These are phyloP conservation scores for Colletotrichum brevisporum DNA, from an alignment of 2,329 filamentous ascomycete species.

Conservation along the genomic window DNA sequence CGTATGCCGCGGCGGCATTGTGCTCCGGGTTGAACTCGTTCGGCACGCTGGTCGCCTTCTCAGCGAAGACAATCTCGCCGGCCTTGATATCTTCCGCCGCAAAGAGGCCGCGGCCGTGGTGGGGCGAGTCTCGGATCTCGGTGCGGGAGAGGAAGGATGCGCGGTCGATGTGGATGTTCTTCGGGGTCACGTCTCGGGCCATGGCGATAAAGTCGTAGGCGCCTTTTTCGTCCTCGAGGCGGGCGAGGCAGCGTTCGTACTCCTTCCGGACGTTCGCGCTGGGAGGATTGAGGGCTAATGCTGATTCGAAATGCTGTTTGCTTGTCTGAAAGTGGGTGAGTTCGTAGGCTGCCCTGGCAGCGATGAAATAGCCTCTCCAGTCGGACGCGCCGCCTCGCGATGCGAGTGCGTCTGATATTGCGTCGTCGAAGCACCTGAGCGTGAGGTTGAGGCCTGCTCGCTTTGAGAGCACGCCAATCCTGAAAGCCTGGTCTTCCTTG, in stretches of 20 bases:
- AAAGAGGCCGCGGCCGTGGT: slow-evolving; percentile 59
- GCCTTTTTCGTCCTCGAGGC: slow-evolving; percentile 36
- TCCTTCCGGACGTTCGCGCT: slow-evolving; percentile 42
- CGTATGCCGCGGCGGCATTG: slow-evolving; percentile 59
- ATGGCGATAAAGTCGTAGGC: slow-evolving; percentile 40
- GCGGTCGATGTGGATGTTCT: slow-evolving; percentile 41
- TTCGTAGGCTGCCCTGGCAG: slow-evolving; percentile 52
- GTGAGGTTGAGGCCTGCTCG: slow-evolving; percentile 50
- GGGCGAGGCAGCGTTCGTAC: slow-evolving; percentile 38
- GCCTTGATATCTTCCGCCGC: slow-evolving; percentile 52
- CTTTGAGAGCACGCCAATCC: slow-evolving; percentile 47
- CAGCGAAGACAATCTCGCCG: slow-evolving; percentile 58
- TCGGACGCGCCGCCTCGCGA: slow-evolving; percentile 45
- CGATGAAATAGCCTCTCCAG: slow-evolving; percentile 52
- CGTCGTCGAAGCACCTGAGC: slow-evolving; percentile 51
- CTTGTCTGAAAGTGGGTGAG: slow-evolving; percentile 48
- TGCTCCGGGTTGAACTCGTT: slow-evolving; percentile 58
- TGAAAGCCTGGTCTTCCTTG: slow-evolving; percentile 41
- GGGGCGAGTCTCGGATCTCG: slow-evolving; percentile 47
- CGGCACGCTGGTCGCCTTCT: slow-evolving; percentile 57
- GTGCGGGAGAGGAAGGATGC: slow-evolving; percentile 53
- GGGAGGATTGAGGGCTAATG: slow-evolving; percentile 43
- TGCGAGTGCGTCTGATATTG: slow-evolving; percentile 50
- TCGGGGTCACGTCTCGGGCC: slow-evolving; percentile 33
- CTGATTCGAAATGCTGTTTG: slow-evolving; percentile 45